A percentile compares a stretch with the other conserved stretches of the same genome.
Conservation (phyloP, 2,329 filamentous ascomycete genomes). For the Pseudogymnoascus sp. region DNA sequence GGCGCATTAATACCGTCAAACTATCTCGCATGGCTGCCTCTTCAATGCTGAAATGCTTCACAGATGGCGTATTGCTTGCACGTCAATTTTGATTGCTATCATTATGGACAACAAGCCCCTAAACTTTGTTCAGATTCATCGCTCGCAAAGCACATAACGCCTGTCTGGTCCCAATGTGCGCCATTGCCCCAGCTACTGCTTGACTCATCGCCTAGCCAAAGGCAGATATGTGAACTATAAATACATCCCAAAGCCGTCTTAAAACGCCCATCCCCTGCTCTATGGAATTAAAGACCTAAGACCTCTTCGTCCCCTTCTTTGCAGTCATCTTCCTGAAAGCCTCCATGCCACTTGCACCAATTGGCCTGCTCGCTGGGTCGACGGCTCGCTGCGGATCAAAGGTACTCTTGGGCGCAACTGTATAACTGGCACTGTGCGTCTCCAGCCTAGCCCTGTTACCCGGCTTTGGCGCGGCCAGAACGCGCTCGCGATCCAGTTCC, state of each 20-base stretch:
- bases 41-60: not conserved
- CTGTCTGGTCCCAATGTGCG: slow-evolving; percentile 1
- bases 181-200: not conserved
- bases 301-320: slow-evolving; percentile 47
- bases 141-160: not conserved
- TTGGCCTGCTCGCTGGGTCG: slow-evolving; percentile 44
- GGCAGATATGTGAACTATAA: slow-evolving; percentile 4
- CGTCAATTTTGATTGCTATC: not conserved
- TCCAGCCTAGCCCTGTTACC: slow-evolving; percentile 47
- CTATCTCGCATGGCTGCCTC: not conserved
- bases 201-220: not conserved
- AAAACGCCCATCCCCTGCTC: not conserved
- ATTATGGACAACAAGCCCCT: not conserved
- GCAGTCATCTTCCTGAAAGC: slow-evolving; percentile 60
- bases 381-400: slow-evolving; percentile 45
- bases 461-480: slow-evolving; percentile 43
- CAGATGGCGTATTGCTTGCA: not conserved
- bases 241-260: not conserved
- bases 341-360: slow-evolving; percentile 55
- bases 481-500: slow-evolving; percentile 45
- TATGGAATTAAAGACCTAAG: not conserved
- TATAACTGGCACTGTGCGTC: slow-evolving; percentile 27
- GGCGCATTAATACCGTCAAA: too few species aligned
- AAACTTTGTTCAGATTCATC: not conserved
- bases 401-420: slow-evolving; percentile 42